These are phyloP conservation scores for Wickerhamiella lipophila DNA, from an alignment of 805 yeast genomes.

Conservation along the genomic window DNA sequence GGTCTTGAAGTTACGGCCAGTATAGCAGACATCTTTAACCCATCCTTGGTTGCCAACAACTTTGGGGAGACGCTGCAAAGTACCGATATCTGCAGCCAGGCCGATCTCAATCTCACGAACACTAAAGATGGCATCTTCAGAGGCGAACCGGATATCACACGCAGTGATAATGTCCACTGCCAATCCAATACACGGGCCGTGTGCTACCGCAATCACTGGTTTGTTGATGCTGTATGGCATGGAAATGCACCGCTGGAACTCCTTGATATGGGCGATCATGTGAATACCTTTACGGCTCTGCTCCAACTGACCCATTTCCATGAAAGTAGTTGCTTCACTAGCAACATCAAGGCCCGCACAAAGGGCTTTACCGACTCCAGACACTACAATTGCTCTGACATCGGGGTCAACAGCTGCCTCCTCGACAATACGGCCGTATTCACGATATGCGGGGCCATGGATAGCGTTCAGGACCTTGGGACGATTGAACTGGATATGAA, in stretches of 20 bases:
- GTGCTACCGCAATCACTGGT: constrained; percentile 53
- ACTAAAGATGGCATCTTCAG: constrained; percentile 40
- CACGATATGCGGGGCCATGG: constrained; percentile 41
- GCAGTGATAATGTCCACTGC: constrained; percentile 56
- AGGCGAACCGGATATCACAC: constrained; percentile 44
- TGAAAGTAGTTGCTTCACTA: constrained; percentile 17
- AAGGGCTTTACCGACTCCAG: constrained; percentile 45
- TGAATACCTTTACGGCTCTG: constrained; percentile 24
- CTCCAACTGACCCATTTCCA: constrained; percentile 18
- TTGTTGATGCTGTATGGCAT: constrained; percentile 24
- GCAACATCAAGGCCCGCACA: constrained; percentile 54
- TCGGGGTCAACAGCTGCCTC: constrained; percentile 34
- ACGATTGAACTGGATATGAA: constrained; percentile 49
- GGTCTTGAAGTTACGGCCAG: constrained; percentile 45
- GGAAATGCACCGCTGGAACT: constrained; percentile 46
- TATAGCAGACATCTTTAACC: constrained; percentile 46
- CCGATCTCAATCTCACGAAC: constrained; percentile 64
- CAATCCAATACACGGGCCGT: constrained; percentile 54
- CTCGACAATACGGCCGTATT: constrained; percentile 39
- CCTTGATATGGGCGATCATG: constrained; percentile 33
- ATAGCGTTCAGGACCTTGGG: constrained; percentile 50
- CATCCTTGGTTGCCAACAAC: constrained; percentile 43
- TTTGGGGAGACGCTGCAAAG: constrained; percentile 52
- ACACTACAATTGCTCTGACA: constrained; percentile 44
- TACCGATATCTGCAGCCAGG: constrained; percentile 67